Conservation (phyloP, 768 basidiomycete genomes). For the Hortiboletus campestris region DNA sequence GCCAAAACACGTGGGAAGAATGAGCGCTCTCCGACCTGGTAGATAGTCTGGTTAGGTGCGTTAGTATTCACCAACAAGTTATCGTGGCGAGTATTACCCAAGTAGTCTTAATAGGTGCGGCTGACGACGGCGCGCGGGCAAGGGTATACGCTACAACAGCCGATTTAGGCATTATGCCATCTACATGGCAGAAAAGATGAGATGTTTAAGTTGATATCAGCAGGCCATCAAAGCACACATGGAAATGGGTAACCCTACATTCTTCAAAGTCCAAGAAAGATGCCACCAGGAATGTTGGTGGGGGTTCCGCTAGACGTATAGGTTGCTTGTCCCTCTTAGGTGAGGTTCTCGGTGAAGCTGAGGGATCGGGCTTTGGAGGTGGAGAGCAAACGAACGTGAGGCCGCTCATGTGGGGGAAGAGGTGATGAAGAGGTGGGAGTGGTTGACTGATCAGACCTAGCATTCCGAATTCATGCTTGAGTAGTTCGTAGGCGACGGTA, state of each 20-base stretch:
- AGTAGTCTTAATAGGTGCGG: slow-evolving; percentile 18
- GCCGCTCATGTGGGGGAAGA: slow-evolving; percentile 37
- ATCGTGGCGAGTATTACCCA: slow-evolving; percentile 39
- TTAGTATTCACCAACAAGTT: slow-evolving; percentile 2
- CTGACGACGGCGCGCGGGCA: slow-evolving; percentile 32
- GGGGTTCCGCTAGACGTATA: slow-evolving; percentile 24
- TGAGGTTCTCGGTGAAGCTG: slow-evolving; percentile 24
- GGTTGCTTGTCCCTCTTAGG: slow-evolving; percentile 28
- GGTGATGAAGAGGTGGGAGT: slow-evolving; percentile 43
- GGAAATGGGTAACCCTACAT: slow-evolving; percentile 41
- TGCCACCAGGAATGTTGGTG: slow-evolving; percentile 47
- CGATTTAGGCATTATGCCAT: slow-evolving; percentile 38
- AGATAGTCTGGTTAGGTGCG: slow-evolving; percentile 12
- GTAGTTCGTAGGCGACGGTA: background rate
- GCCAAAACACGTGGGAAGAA: slow-evolving; percentile 47
- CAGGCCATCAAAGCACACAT: background rate
- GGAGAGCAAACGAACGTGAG: slow-evolving; percentile 48
- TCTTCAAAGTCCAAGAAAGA: slow-evolving; percentile 60
- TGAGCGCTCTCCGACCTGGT: slow-evolving; percentile 35
- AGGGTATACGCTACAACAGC: slow-evolving; percentile 32
- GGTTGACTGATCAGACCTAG: slow-evolving; percentile 45
- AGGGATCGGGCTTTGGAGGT: slow-evolving; percentile 26
- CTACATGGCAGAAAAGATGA: slow-evolving; percentile 38
- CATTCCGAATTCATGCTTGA: slow-evolving; percentile 2
- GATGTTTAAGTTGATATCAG: slow-evolving; percentile 25